Percentiles rank a stretch among this genome's conserved stretches.
Conservation (phyloP, 495 filamentous ascomycete genomes). For the Neurospora sp. region DNA sequence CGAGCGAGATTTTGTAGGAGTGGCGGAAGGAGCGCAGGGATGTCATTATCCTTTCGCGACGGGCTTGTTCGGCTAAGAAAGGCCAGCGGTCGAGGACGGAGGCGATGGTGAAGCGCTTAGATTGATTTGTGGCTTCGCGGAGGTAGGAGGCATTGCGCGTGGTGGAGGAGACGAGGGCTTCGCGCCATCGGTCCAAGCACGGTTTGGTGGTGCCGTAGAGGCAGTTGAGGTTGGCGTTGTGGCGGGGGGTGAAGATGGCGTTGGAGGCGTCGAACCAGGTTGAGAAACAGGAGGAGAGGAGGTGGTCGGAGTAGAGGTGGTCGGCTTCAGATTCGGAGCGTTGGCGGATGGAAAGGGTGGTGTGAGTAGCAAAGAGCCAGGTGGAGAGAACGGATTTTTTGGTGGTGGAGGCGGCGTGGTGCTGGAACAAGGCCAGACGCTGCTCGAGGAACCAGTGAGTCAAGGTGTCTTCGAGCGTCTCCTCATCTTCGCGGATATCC, state of each 20-base stretch:
- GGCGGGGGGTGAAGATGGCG: constrained; percentile 7
- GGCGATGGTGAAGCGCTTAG: constrained; percentile 2
- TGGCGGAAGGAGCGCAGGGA: constrained; percentile 17
- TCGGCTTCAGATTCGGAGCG: constrained; percentile 9
- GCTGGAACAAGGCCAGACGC: constrained; percentile 13
- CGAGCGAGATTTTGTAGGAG: constrained; percentile 19
- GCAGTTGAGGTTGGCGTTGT: constrained; percentile 17
- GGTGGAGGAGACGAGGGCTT: constrained; percentile 1
- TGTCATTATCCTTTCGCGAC: constrained; percentile 16
- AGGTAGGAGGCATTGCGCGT: constrained; percentile 2
- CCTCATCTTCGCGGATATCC: constrained; percentile 2
- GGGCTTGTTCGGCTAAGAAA: constrained; percentile 7
- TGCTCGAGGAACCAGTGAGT: constrained; percentile 16
- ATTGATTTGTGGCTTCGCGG: constrained; percentile 6
- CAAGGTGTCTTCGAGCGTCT: constrained; percentile 10
- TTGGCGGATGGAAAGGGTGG: background rate
- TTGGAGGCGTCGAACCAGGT: constrained; percentile 16
- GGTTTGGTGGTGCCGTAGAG: constrained; percentile 20
- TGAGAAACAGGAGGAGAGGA: constrained; percentile 8
- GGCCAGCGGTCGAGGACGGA: constrained; percentile 20
- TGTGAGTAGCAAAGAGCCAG: background rate
- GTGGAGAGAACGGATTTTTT: constrained; percentile 6
- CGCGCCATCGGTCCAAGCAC: constrained; percentile 15
- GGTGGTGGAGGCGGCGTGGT: constrained; percentile 5
- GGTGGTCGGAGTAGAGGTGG: constrained; percentile 8